Conservation (phyloP, 352 stramenopile species). For the Pythium phragmiticola region DNA sequence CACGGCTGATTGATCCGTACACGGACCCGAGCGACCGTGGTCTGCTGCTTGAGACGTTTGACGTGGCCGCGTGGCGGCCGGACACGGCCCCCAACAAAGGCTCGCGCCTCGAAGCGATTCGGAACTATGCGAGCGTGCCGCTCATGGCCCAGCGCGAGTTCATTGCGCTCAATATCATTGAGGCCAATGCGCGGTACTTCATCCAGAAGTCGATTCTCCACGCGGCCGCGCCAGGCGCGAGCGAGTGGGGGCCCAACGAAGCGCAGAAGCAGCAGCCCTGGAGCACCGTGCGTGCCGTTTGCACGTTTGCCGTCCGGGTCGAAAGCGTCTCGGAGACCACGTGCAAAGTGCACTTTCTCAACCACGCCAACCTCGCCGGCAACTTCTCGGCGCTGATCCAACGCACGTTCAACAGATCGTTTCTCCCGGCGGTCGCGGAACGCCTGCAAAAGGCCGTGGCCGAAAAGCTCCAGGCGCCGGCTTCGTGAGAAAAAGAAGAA, state of each 20-base stretch:
- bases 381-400: slow-evolving; percentile 19
- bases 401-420: slow-evolving; percentile 25
- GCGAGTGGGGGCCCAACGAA: slow-evolving; percentile 2
- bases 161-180: slow-evolving; percentile 29
- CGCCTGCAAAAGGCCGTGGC: slow-evolving; percentile 30
- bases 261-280: slow-evolving; percentile 4
- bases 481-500: background rate
- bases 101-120: slow-evolving; percentile 23
- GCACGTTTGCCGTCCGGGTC: slow-evolving; percentile 20
- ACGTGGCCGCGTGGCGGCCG: slow-evolving; percentile 22
- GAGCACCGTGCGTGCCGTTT: slow-evolving; percentile 17
- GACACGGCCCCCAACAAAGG: background rate
- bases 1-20: slow-evolving; percentile 31
- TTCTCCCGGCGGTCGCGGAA: slow-evolving; percentile 21
- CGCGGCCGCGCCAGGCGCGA: slow-evolving; percentile 7
- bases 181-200: slow-evolving; percentile 14
- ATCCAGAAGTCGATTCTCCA: slow-evolving; percentile 22
- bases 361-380: slow-evolving; percentile 25
- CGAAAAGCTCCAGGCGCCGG: slow-evolving; percentile 1
- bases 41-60: slow-evolving; percentile 23
- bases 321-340: background rate
- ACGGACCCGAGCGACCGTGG: slow-evolving; percentile 28
- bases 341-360: slow-evolving; percentile 21
- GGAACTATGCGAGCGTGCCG: slow-evolving; percentile 20
- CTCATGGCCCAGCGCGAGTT: slow-evolving; percentile 25